These are phyloP conservation scores for Sporisorium exsertum DNA, from an alignment of 1,284 basidiomycete genomes.

Conservation along the genomic window DNA sequence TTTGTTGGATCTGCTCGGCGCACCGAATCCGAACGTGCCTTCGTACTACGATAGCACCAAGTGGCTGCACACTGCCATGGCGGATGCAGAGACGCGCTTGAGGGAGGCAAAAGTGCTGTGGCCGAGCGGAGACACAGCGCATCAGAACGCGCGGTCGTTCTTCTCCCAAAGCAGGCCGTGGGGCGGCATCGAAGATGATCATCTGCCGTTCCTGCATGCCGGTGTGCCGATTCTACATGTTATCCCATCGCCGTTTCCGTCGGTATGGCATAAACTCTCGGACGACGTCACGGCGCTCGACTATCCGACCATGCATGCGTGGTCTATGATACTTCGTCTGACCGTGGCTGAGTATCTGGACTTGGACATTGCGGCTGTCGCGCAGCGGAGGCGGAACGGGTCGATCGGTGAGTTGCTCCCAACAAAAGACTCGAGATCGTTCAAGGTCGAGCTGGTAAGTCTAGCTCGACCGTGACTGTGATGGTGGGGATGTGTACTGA, in stretches of 20 bases:
- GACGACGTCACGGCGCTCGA: conserved; percentile 90
- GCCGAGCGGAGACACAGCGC: conserved; percentile 29
- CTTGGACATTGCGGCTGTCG: conserved; percentile 69
- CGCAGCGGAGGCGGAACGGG: background rate
- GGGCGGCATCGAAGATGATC: conserved; percentile 91
- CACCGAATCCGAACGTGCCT: conserved; percentile 52
- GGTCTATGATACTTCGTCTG: conserved; percentile 88
- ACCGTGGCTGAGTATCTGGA: conserved; percentile 91
- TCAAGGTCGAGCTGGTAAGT: conserved; percentile 49
- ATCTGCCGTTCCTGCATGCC: conserved; percentile 84
- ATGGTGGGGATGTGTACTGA: background rate
- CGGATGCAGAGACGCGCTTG: conserved; percentile 52
- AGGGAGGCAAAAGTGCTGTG: conserved; percentile 28
- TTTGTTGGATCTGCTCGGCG: conserved; percentile 65
- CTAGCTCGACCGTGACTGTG: conserved; percentile 23
- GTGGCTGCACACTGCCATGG: conserved; percentile 56
- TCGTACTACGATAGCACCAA: conserved; percentile 56
- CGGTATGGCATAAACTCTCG: conserved; percentile 90
- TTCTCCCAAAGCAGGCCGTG: conserved; percentile 61
- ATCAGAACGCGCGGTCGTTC: conserved; percentile 22
- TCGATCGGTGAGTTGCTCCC: conserved; percentile 8
- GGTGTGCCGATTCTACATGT: conserved; percentile 92
- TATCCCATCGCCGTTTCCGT: conserved; percentile 89
- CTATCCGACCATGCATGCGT: conserved; percentile 80
- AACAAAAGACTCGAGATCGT: background rate